Base-by-base conservation (phyloP, 2,329 filamentous ascomycete genomes). In the Metarhizium humberi region DNA sequence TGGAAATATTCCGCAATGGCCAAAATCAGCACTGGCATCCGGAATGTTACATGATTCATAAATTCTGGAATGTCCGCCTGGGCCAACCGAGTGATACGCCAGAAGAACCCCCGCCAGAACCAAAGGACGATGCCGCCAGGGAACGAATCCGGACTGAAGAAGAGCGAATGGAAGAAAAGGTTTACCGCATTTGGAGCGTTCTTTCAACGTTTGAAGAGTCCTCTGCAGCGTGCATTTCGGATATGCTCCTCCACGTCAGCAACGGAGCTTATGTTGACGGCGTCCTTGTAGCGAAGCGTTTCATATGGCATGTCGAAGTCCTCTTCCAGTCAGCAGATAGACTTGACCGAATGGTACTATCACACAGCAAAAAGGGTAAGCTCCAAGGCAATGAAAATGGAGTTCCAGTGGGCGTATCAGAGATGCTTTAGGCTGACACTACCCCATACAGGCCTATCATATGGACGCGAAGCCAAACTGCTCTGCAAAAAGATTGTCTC, bases 31-130 rank as follows among this genome's bases (percentile, higher is more conserved):
- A 99, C 69, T 99, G 94, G 94, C 94, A 99, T 68, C 94, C 94
- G 2, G 94, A 99, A 72, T 99, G 94, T 72, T 99, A 99, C 73
- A 99, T 99, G 94, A 99, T 99, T 59, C 94, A 99, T 75, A 99
- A 99, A 67, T 99, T 97, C 72, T 99, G 94, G 94, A 99, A 97
- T 68, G 94, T 99, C 57, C 86, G 94, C 52, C 77, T 99, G 42
- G 84, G 85, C 11, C 79, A 84, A 30, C 77, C 81, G 11, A 78
- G 79, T 45, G 78, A 84, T 56, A 67, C 72, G 11, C 66, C 76
- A 40, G 73, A 78, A 55, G 71, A 70, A 34, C 60, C 70, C 20
- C 67, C 72, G n/a, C 34, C 61, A 32, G 64, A 78, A 53, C 67
- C 70, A 11, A 74, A 77, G 53, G 78, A 82, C 54, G 68, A 73